Percentiles rank a stretch among this genome's conserved stretches.
Evolutionary conservation across 148 eudicot genomes (phyloP).

Genomic region (Chenopodium album): DNA sequence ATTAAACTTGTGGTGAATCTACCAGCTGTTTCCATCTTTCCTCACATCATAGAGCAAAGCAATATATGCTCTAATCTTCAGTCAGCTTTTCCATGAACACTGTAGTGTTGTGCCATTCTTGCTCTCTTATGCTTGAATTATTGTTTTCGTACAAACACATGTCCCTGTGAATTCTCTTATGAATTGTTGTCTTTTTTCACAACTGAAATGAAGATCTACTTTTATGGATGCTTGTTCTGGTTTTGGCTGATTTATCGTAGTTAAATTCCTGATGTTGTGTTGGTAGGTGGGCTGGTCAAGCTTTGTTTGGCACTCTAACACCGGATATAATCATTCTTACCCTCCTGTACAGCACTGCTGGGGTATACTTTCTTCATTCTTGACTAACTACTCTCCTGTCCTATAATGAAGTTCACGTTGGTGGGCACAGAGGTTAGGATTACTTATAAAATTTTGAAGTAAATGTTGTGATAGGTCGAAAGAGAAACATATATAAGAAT

Average conservation of each 20-base stretch:
- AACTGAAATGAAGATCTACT: not conserved
- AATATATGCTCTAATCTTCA: not conserved
- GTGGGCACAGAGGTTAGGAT: not conserved
- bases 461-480: not conserved
- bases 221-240: not conserved
- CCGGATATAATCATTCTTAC: slow-evolving; percentile 88
- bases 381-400: not conserved
- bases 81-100: not conserved
- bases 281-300: slow-evolving; percentile 99
- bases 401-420: slow-evolving; percentile 1
- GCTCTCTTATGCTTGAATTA: not conserved
- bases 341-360: slow-evolving; percentile 88
- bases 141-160: not conserved
- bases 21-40: not conserved
- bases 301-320: slow-evolving; percentile 89
- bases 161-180: not conserved
- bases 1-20: not conserved
- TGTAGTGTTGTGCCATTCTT: not conserved
- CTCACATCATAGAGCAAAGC: not conserved
- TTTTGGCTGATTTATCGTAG: not conserved
- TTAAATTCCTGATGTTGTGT: slow-evolving; percentile 17
- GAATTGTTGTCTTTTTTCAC: too few relatives aligned
- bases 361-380: slow-evolving; percentile 50
- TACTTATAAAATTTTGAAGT: not conserved
- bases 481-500: not conserved